Base-by-base conservation (phyloP, 805 yeast species). In the Ogataea ramenticola region DNA sequence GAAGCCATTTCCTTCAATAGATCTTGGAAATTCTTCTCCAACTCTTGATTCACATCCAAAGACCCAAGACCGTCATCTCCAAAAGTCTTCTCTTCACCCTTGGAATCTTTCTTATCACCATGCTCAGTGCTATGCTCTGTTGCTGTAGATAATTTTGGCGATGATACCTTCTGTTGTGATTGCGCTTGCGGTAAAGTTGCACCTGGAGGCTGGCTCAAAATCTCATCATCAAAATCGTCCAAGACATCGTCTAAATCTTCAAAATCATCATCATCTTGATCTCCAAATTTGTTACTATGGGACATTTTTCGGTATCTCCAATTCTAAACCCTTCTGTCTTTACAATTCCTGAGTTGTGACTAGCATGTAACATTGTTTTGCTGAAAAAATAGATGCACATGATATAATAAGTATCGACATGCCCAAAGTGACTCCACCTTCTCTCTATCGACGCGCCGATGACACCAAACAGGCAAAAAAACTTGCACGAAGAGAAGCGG, bases 161-260 rank as follows among this genome's bases (percentile, higher is more conserved):
- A 24, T 7, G 27, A 24, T 24, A 10, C 27, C 6, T 24, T 20
- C 14, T 17, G n/a, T 29, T 27, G 33, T 24, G 30, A 26, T 5
- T 16, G 32, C 8, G 30, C 11, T 5, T 16, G 32, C 8, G 22
- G 43, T 20, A 57, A 24, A 3, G 58, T 66, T 0, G 74, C 65
- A 3, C 80, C 85, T 1, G 83, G 85, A 2, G 83, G 81, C 50
- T 77, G 71, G 46, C 74, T 74, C 44, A 84, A 66, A 1, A 82
- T 72, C 45, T 80, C 86, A 47, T 81, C 86, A 36, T 82, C 86
- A 58, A 85, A 85, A 49, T 89, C 96, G 56, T 89, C 96, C 42
- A 91, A 69, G 47, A 87, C 70, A 54, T 87, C 96, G 52, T 86
- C 95, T 49, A 86, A 72, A 52, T 86, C 95, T 54, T 61, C 95